Evolutionary conservation across 768 basidiomycete genomes (phyloP), one percentile per base, ranked within the genome.

Genomic region (Arthromyces matolae): DNA sequence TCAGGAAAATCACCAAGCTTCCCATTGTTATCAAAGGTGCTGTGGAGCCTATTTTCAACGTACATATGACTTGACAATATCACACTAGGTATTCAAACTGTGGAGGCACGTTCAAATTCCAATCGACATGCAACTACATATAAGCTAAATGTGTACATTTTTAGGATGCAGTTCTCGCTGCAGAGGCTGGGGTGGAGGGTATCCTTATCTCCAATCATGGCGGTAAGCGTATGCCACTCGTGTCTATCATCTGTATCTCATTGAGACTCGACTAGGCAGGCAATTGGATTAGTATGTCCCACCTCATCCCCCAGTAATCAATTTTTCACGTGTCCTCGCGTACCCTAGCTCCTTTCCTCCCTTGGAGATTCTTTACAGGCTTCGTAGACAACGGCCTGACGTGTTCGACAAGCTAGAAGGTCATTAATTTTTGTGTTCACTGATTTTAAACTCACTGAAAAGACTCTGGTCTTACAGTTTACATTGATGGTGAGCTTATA

Each of bases 201-300:
- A 91, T 97, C 52, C 73, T 94, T 47, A 68, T 97, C 8, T 90
- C 87, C 0, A 97, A 97, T 55, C 94, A 97, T 57, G 94, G 94
- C 46, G 94, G 90, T 77, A 58, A 54, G 70, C 67, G 13, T 35
- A 20, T 7, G 37, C 39, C 24, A 20, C 8, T 33, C 12, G 40
- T 20, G 45, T 27, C 47, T 29, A 24, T 42, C 16, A 45, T n/a
- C n/a, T n/a, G 25, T 31, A 29, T 18, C 41, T 45, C 16, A 42
- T 35, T 45, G 23, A 45, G 20, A 22, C 28, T 39, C 25, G 12
- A 18, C 19, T 51, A 84, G 86, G 86, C 33, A 78, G 92, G 22
- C 89, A 93, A 64, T 68, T 93, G 43, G 89, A 93, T 45, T 89
- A 80, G 86, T 88, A 60, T 63, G 80, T 60, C 31, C 14, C 34